Conservation (phyloP, 108 stramenopile genomes). For the Phaeodactylum tricornutum region DNA sequence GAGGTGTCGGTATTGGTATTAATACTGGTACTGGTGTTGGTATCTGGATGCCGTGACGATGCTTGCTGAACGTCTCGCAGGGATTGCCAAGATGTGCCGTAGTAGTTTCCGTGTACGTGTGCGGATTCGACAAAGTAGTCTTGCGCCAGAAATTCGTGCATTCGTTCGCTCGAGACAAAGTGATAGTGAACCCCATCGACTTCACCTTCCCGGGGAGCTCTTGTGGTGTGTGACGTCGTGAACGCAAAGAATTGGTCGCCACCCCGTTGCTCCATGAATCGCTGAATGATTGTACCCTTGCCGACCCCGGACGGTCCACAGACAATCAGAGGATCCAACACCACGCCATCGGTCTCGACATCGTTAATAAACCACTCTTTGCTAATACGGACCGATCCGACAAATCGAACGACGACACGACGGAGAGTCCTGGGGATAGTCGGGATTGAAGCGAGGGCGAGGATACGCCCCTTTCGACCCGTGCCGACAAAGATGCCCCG, state of each 20-base stretch:
- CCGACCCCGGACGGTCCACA: slow-evolving; percentile 46
- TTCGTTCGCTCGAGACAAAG: slow-evolving; percentile 47
- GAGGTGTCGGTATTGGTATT: too few relatives aligned
- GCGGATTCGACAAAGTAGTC: slow-evolving; percentile 84
- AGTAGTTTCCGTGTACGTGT: slow-evolving; percentile 92
- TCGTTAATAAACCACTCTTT: too few relatives aligned
- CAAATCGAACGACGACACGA: too few relatives aligned
- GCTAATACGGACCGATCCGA: too few relatives aligned
- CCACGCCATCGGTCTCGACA: slow-evolving; percentile 4
- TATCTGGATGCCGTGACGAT: slow-evolving; percentile 75
- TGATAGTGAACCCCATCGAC: slow-evolving; percentile 85
- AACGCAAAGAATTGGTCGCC: slow-evolving; percentile 41
- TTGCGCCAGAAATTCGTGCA: neutral
- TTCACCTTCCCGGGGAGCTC: slow-evolving; percentile 81
- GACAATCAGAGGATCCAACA: slow-evolving; percentile 27
- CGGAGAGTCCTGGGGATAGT: too few relatives aligned
- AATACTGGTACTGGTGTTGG: too few relatives aligned
- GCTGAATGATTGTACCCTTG: slow-evolving; percentile 48
- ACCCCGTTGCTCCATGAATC: slow-evolving; percentile 15
- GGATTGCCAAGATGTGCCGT: slow-evolving; percentile 85
- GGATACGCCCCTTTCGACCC: too few relatives aligned
- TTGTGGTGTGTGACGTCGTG: slow-evolving; percentile 85
- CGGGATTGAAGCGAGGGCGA: too few relatives aligned
- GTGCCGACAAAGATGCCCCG: too few relatives aligned
- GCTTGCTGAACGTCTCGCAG: slow-evolving; percentile 45